These are phyloP conservation scores for Erythrobasidium hasegawianum DNA, from an alignment of 1,284 basidiomycete species.

Conservation along the genomic window DNA sequence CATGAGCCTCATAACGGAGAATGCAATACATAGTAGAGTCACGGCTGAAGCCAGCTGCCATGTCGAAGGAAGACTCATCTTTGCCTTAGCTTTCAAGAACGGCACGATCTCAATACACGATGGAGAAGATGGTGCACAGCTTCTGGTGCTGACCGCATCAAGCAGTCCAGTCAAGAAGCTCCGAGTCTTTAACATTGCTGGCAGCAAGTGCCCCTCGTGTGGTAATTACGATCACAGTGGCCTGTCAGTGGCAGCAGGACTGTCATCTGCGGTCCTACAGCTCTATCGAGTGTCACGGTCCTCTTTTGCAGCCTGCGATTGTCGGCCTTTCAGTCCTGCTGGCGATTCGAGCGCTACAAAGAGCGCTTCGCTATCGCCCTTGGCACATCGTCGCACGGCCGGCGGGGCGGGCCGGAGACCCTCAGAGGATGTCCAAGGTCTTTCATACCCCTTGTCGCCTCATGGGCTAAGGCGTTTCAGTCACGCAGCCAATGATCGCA, in stretches of 20 bases:
- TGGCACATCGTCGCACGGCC: not conserved
- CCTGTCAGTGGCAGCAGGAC: not conserved
- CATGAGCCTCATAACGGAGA: no score
- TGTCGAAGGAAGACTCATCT: no score
- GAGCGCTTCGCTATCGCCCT: not conserved
- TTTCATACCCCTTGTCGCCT: slow-evolving; percentile 26
- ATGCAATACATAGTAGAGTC: no score
- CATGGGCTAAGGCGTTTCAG: slow-evolving; percentile 19
- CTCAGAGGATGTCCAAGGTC: slow-evolving; percentile 3
- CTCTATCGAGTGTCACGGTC: no score
- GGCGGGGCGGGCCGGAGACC: slow-evolving; percentile 4
- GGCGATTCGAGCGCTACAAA: not conserved
- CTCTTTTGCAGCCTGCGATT: not conserved
- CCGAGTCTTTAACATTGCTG: not conserved
- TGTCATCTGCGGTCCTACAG: not conserved
- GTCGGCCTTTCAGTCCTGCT: not conserved
- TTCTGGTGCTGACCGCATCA: no score
- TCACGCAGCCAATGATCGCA: slow-evolving; percentile 25
- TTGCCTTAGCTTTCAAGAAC: not conserved
- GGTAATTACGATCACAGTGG: not conserved
- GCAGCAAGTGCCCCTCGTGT: not conserved
- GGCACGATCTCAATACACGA: not conserved
- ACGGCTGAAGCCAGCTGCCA: no score
- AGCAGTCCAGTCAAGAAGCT: not conserved
- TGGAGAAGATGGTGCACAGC: no score